Evolutionary conservation across 129 eudicot species (phyloP).

Genomic region (Centaurea solstitialis): DNA sequence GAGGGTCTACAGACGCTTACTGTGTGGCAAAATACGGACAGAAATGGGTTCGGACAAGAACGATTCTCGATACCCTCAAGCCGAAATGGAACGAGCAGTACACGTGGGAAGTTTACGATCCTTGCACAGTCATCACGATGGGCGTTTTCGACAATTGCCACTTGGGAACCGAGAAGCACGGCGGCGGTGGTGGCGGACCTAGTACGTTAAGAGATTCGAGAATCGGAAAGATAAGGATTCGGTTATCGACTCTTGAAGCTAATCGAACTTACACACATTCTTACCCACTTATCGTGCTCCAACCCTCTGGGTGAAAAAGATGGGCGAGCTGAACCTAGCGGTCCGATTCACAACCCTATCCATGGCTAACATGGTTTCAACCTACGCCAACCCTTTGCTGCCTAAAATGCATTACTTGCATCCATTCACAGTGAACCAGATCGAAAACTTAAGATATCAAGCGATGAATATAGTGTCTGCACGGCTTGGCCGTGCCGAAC

Average conservation of each 20-base stretch:
- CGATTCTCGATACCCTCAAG: slow-evolving; percentile 45
- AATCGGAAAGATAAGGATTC: slow-evolving; percentile 57
- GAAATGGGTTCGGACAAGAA: slow-evolving; percentile 67
- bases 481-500: slow-evolving; percentile 57
- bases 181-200: not conserved
- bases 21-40: slow-evolving; percentile 67
- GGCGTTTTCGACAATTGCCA: slow-evolving; percentile 60
- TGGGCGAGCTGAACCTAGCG: slow-evolving; percentile 62
- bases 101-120: slow-evolving; percentile 68
- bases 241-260: slow-evolving; percentile 56
- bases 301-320: slow-evolving; percentile 62
- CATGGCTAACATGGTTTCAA: slow-evolving; percentile 41
- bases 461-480: slow-evolving; percentile 48
- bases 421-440: slow-evolving; percentile 57
- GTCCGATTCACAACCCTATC: slow-evolving; percentile 52
- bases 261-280: slow-evolving; percentile 51
- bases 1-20: slow-evolving; percentile 55
- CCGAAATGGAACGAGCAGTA: slow-evolving; percentile 71
- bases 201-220: slow-evolving; percentile 33
- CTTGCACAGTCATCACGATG: slow-evolving; percentile 57
- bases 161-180: slow-evolving; percentile 29
- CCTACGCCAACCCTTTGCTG: slow-evolving; percentile 45
- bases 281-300: slow-evolving; percentile 55
- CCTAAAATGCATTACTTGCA: slow-evolving; percentile 59
- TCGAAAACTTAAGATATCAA: slow-evolving; percentile 54